phyloP scores from a whole-genome alignment of 2,329 filamentous ascomycete species.

The Arthrobotrys sinensis region DNA sequence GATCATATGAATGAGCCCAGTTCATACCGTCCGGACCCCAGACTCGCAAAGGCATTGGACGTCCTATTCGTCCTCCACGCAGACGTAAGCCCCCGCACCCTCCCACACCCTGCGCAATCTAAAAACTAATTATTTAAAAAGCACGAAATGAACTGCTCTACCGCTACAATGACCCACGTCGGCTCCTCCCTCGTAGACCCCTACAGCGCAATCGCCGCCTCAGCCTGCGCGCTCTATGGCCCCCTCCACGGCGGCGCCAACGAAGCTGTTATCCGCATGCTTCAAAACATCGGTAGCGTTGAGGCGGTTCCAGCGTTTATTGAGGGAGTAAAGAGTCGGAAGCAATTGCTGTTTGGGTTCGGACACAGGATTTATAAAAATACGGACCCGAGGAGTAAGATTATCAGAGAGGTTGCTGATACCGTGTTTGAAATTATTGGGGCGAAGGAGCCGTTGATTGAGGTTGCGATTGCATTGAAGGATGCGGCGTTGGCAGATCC shows the following conservation, averaged over 20 bases:
- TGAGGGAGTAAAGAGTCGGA: constrained; percentile 70
- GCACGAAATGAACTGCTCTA: constrained; percentile 75
- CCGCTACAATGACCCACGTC: constrained; percentile 73
- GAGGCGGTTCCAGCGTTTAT: constrained; percentile 72
- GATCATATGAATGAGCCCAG: constrained; percentile 70
- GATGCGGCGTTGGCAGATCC: constrained; percentile 65
- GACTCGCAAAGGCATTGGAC: constrained; percentile 72
- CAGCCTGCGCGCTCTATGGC: constrained; percentile 73
- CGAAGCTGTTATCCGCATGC: constrained; percentile 73
- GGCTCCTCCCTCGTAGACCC: constrained; percentile 74
- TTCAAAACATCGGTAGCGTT: constrained; percentile 71
- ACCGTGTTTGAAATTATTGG: constrained; percentile 71
- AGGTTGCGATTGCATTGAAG: constrained; percentile 70
- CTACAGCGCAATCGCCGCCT: constrained; percentile 71
- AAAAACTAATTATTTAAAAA: constrained; percentile 10
- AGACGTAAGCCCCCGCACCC: constrained; percentile 66
- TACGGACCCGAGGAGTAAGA: constrained; percentile 72
- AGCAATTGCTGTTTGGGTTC: constrained; percentile 73
- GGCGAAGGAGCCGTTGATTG: constrained; percentile 70
- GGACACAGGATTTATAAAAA: constrained; percentile 74
- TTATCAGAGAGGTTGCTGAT: constrained; percentile 71
- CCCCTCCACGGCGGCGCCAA: constrained; percentile 75
- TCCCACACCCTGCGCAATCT: neutral
- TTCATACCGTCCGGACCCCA: constrained; percentile 71
- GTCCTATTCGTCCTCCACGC: constrained; percentile 73